Percentiles rank a stretch among this genome's conserved stretches.
phyloP scores from a whole-genome alignment of 2,329 filamentous ascomycete genomes.

The Arthrobotrys sphaeroides region DNA sequence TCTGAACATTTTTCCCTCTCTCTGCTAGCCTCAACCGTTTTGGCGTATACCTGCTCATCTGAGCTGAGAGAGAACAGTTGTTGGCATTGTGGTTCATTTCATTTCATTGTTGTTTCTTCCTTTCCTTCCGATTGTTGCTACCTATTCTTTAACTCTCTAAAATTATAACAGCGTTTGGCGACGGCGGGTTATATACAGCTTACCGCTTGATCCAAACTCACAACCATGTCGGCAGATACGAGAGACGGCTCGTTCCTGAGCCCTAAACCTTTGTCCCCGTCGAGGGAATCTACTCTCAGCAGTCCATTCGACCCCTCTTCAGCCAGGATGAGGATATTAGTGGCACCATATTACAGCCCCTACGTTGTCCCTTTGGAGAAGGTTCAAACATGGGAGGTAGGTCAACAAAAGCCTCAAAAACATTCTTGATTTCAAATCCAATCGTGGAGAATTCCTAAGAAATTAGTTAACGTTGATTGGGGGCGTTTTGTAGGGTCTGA shows the following conservation, averaged over 20 bases:
- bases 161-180: neutral
- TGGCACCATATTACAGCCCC: conserved; percentile 57
- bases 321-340: conserved; percentile 56
- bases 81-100: conserved; percentile 27
- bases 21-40: conserved; percentile 13
- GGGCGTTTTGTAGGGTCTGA: conserved; percentile 28
- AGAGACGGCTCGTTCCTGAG: conserved; percentile 23
- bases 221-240: conserved; percentile 26
- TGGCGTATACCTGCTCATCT: conserved; percentile 28
- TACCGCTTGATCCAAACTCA: conserved; percentile 8
- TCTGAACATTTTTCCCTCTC: conserved; percentile 10
- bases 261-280: conserved; percentile 24
- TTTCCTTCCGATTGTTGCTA: neutral
- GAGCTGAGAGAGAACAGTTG: conserved; percentile 8
- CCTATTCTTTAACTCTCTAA: neutral
- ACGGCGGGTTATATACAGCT: conserved; percentile 19
- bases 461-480: neutral
- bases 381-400: conserved; percentile 57
- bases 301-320: conserved; percentile 58
- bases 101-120: conserved; percentile 15
- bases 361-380: conserved; percentile 57
- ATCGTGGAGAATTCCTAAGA: neutral
- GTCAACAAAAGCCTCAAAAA: conserved; percentile 3
- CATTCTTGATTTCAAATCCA: neutral
- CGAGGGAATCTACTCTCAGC: conserved; percentile 44